Conservation (phyloP, 352 stramenopile genomes). For the Thalassiosira oceanica region DNA sequence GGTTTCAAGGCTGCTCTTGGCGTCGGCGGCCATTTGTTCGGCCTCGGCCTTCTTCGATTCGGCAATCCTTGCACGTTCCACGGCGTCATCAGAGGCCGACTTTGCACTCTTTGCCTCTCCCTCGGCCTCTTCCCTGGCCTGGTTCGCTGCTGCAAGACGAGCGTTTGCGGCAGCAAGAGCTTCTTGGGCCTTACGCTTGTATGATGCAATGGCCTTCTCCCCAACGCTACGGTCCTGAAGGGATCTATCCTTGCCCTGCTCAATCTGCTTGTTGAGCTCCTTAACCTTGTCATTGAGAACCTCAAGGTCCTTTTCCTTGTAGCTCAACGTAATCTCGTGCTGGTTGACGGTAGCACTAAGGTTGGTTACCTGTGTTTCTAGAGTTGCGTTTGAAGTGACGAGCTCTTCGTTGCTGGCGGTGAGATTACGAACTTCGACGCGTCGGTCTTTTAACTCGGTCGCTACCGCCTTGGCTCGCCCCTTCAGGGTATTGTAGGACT, state of each 20-base stretch:
- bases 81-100: constrained; percentile 58
- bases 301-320: constrained; percentile 68
- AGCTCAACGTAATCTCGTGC: constrained; percentile 49
- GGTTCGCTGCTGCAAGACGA: constrained; percentile 66
- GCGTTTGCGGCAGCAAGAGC: constrained; percentile 69
- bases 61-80: constrained; percentile 56
- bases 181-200: constrained; percentile 80
- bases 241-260: constrained; percentile 39
- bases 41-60: constrained; percentile 51
- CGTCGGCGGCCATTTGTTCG: constrained; percentile 23
- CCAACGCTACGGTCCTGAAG: constrained; percentile 54
- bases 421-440: constrained; percentile 70
- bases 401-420: constrained; percentile 53
- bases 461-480: constrained; percentile 68
- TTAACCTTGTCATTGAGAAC: constrained; percentile 46
- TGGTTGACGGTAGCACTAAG: constrained; percentile 54
- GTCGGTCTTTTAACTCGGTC: constrained; percentile 74
- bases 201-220: constrained; percentile 64
- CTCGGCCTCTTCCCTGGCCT: constrained; percentile 79
- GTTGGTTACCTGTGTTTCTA: constrained; percentile 52
- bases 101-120: constrained; percentile 68
- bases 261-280: constrained; percentile 49
- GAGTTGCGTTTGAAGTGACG: constrained; percentile 19
- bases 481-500: constrained; percentile 72
- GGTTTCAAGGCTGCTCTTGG: constrained; percentile 14